A percentile compares a stretch with the other conserved stretches of the same genome.
Conservation (phyloP, 2,329 filamentous ascomycete species). For the Penicillium sp. region DNA sequence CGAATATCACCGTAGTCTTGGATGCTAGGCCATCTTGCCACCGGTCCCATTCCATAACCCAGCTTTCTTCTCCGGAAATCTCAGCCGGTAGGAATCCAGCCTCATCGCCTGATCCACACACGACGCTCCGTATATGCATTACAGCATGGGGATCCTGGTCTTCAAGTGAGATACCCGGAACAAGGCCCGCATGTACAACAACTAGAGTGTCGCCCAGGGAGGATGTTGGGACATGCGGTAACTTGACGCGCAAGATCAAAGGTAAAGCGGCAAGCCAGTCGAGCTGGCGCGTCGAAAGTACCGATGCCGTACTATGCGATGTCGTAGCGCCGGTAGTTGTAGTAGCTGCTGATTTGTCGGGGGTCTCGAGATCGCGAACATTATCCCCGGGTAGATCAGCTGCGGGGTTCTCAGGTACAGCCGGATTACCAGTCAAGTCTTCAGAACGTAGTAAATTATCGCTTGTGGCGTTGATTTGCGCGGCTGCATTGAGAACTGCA, state of each 20-base stretch:
- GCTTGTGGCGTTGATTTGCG: slow-evolving; percentile 8
- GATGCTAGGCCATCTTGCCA: slow-evolving; percentile 21
- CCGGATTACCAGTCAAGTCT: background rate
- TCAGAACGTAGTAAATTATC: background rate
- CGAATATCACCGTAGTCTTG: slow-evolving; percentile 24
- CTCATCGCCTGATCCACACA: background rate
- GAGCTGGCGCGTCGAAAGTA: slow-evolving; percentile 15
- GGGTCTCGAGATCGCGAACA: background rate
- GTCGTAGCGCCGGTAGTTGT: background rate
- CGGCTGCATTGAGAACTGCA: slow-evolving; percentile 23
- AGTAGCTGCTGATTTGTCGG: background rate
- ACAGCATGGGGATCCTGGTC: slow-evolving; percentile 20
- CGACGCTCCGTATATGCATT: slow-evolving; percentile 23
- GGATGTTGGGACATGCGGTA: slow-evolving; percentile 10
- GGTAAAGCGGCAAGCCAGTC: slow-evolving; percentile 25
- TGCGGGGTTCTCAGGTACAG: background rate
- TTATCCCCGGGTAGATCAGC: background rate
- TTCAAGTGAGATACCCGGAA: slow-evolving; percentile 18
- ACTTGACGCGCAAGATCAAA: slow-evolving; percentile 21
- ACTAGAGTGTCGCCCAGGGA: slow-evolving; percentile 16
- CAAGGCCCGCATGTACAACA: slow-evolving; percentile 24
- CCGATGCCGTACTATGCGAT: slow-evolving; percentile 13
- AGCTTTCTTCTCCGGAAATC: slow-evolving; percentile 20
- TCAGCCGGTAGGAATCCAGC: slow-evolving; percentile 9
- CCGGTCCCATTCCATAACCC: slow-evolving; percentile 22